Conservation (phyloP, 2,329 filamentous ascomycete species). For the Trichoderma koningiopsis region DNA sequence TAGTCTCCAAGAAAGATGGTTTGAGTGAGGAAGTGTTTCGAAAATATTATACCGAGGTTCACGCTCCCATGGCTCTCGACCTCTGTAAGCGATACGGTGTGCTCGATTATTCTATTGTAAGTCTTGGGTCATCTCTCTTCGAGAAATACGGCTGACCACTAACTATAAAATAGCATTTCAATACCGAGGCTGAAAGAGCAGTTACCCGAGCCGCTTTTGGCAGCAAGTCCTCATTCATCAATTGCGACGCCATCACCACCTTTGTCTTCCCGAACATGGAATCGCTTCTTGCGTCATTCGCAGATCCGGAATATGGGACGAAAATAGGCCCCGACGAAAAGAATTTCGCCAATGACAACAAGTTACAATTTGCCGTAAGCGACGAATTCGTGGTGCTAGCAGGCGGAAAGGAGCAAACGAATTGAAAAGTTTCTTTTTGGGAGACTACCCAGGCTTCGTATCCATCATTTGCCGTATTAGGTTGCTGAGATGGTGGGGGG, state of each 20-base stretch:
- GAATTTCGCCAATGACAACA: not conserved
- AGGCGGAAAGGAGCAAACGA: not conserved
- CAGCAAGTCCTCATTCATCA: not conserved
- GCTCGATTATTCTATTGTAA: constrained; percentile 1
- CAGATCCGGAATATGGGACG: not conserved
- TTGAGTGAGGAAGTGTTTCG: constrained; percentile 12
- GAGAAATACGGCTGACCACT: not conserved
- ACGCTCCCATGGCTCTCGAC: constrained; percentile 3
- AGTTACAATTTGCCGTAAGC: constrained; percentile 5
- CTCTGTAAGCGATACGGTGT: constrained; percentile 11
- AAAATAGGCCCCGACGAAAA: not conserved
- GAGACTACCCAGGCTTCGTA: not conserved
- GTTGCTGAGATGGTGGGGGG: not conserved
- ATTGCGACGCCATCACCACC: not conserved
- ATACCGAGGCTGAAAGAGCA: not conserved
- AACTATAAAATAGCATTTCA: not conserved
- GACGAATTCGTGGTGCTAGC: not conserved
- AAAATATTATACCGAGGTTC: not conserved
- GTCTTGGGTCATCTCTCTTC: not conserved
- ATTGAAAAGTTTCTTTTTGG: not conserved
- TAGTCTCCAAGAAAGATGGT: constrained; percentile 8
- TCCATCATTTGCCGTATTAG: not conserved
- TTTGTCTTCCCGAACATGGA: constrained; percentile 9
- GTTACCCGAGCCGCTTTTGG: not conserved
- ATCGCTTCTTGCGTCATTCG: not conserved